Base-by-base conservation (phyloP, 2,329 filamentous ascomycete species). In the Venturia pyrina region DNA sequence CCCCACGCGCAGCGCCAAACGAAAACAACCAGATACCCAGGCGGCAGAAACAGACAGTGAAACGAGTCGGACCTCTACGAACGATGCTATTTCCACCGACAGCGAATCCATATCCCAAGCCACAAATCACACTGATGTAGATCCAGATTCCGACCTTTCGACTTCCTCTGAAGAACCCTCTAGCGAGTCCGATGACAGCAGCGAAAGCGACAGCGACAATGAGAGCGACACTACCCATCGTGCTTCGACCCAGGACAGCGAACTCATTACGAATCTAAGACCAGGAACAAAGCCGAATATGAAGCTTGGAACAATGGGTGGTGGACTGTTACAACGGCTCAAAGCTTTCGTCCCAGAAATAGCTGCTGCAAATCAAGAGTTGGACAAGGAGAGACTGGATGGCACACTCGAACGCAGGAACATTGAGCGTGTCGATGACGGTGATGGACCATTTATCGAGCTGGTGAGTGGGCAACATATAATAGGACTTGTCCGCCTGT, bases 321-420 rank as follows among this genome's bases (percentile, higher is more conserved):
- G 53, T 62, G 17, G 56, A 21, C 28, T 76, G 37, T 71, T 76
- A 53, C 70, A 68, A 3, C 75, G 77, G 41, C 71, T 80, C 57
- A 75, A 76, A 43, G 70, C 73, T 24, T 79, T 81, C 66, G 69
- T 81, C 40, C 78, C 78, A 6, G 70, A 76, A 50, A 67, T 81
- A 40, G 75, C 74, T 65, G 77, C 76, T 24, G 78, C 79, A 11
- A 80, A 81, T 66, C 73, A 75, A 43, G 72, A 76, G 64, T 71
- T 81, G 15, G 77, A 79, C 68, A 70, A 68, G 8, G 75, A 79
- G 67, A 73, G 74, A 44, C 70, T 70, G 37, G 74, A 73, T 0
- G 78, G 79, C 2, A 78, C 72, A 28, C 68, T 80, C 41, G 72
- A 70, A 28, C 71, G 73, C 5, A 70, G 72, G 61, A 72, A 72